A percentile compares a stretch with the other conserved stretches of the same genome.
Evolutionary conservation across 768 basidiomycete species (phyloP).

Genomic region (Boletus rubropictus): DNA sequence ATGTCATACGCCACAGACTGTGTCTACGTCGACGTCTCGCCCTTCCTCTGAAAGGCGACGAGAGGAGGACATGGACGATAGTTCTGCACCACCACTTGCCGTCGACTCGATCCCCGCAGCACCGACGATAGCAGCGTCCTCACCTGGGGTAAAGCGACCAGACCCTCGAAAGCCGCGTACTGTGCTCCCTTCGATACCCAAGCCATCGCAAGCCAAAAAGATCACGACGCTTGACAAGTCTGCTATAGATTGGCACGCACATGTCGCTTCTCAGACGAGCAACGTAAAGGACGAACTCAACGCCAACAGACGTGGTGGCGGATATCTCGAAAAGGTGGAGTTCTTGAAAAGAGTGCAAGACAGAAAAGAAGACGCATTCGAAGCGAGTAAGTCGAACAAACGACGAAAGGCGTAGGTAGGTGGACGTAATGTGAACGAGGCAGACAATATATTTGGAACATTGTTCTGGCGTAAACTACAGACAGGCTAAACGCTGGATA

Average conservation of each 20-base stretch:
- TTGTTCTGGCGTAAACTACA: neutral
- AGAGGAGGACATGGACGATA: neutral
- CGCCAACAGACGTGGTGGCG: constrained; percentile 65
- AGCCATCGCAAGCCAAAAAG: constrained; percentile 58
- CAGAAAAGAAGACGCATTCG: constrained; percentile 59
- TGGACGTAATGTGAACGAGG: neutral
- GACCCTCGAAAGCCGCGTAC: constrained; percentile 66
- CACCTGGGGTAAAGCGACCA: constrained; percentile 35
- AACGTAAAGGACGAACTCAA: constrained; percentile 67
- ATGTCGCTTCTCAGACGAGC: constrained; percentile 42
- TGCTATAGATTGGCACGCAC: constrained; percentile 78
- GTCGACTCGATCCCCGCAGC: neutral
- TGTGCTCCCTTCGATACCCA: constrained; percentile 49
- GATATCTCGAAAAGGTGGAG: constrained; percentile 81
- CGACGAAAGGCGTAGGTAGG: constrained; percentile 31
- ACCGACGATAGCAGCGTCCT: neutral
- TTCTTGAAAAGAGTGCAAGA: constrained; percentile 74
- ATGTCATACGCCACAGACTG: constrained; percentile 1
- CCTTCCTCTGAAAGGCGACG: constrained; percentile 3
- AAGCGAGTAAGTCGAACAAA: constrained; percentile 51
- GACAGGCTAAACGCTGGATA: neutral
- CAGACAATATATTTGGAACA: neutral
- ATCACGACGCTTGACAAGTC: constrained; percentile 82
- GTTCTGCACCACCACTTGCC: neutral
- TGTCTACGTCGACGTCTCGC: neutral